These are phyloP conservation scores for Fraxinus ornus DNA, from an alignment of 305 asterid species.

Conservation along the genomic window DNA sequence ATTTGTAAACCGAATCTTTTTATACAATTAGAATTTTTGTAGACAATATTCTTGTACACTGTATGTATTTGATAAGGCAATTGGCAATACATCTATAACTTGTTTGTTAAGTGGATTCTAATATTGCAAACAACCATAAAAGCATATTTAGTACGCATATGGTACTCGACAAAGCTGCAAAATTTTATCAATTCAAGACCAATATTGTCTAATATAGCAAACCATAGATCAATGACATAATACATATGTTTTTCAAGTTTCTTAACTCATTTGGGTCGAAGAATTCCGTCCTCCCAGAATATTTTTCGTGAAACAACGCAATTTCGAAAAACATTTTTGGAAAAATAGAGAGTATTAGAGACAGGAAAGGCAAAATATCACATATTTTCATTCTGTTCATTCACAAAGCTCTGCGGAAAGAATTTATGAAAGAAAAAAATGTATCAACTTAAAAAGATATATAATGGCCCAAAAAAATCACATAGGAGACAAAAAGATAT, in stretches of 20 bases:
- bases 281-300: background rate
- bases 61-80: background rate
- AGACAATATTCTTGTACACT: background rate
- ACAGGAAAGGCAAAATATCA: background rate
- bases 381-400: background rate
- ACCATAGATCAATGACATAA: no score
- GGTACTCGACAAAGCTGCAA: no score
- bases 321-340: background rate
- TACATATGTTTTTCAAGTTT: background rate
- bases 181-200: no score
- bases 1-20: background rate
- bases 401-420: background rate
- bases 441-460: background rate
- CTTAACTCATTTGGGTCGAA: background rate
- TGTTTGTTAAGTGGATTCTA: no score
- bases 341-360: background rate
- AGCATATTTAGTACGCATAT: no score
- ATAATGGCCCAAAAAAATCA: background rate
- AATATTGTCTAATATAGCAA: no score
- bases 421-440: background rate
- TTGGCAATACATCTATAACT: no score
- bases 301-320: background rate
- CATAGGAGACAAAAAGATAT: background rate
- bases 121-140: no score
- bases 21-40: background rate